phyloP scores from a whole-genome alignment of 2,329 filamentous ascomycete species.

The Aspergillus floridensis region DNA sequence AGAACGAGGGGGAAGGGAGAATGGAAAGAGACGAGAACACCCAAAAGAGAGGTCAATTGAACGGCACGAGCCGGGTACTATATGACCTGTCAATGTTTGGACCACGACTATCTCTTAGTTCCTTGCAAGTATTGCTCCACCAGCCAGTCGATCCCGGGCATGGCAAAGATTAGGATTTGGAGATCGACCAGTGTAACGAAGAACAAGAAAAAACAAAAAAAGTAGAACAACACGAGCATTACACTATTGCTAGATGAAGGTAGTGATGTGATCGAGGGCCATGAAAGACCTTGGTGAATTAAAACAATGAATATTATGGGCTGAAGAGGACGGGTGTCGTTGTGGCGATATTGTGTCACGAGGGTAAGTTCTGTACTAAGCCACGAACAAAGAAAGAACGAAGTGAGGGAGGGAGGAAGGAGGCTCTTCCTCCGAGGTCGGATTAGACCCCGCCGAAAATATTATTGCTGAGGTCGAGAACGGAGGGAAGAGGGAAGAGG shows the following conservation, averaged over 20 bases:
- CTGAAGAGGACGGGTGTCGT: neutral
- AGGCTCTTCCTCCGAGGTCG: neutral
- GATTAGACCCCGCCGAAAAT: neutral
- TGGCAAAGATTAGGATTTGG: neutral
- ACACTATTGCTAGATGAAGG: neutral
- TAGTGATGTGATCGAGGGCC: neutral
- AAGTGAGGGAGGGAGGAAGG: neutral
- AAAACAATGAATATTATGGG: neutral
- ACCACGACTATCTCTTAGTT: neutral
- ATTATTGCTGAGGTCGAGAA: neutral
- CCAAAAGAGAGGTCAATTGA: neutral
- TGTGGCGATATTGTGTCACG: neutral
- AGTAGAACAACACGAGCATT: neutral
- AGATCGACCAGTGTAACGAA: neutral
- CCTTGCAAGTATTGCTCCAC: neutral
- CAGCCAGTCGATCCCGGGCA: neutral
- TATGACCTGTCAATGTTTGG: neutral
- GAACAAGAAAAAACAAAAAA: neutral
- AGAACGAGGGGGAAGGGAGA: slow-evolving; percentile 8
- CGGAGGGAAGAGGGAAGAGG: slow-evolving; percentile 13
- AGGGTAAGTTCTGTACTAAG: neutral
- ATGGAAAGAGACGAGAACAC: neutral
- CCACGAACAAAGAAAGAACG: neutral
- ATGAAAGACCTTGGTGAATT: neutral
- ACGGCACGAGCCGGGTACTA: neutral